Base-by-base conservation (phyloP, 148 eudicot species). In the Chenopodium album region DNA sequence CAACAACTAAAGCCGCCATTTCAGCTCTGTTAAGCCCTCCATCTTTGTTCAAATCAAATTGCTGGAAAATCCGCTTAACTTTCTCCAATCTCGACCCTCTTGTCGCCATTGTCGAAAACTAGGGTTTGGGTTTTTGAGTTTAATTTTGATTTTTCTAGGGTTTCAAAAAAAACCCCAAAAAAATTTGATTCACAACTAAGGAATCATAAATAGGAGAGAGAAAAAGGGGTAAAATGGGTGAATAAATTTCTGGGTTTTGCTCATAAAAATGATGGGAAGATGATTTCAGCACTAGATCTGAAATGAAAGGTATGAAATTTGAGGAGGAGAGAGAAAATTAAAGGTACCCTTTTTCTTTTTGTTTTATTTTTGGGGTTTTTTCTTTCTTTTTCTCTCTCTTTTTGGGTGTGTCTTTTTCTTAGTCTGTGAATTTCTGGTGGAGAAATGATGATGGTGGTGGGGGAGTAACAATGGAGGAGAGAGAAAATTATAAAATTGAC, bases 1-100 rank as follows among this genome's bases (percentile, higher is more conserved):
- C 97, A 4, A 94, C 93, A n/a, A 96, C 99, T 32, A 96, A 82
- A 4, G 97, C 90, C 46, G 97, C 92, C 98, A 96, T 96, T 85
- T 96, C 98, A 0, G 91, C 90, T 26, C 99, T 76, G 73, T 90
- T 89, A 4, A 96, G 84, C 7, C 99, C 98, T 0, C 98, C 98
- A 73, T 96, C 99, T 23, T 87, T 85, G 80, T 96, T 94, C 50
- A 67, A 47, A 34, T 96, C 99, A 78, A 96, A 96, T 86, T 96
- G 95, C 69, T 87, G 87, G 89, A 96, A 96, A 16, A 96, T 96
- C 60, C 91, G 78, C 82, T 84, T 86, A 13, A 96, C 99, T 65
- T 96, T 96, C 85, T 92, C 97, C 72, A 97, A 89, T 92, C 99
- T 90, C 77, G 90, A 86, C 64, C 97, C 98, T 50, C 96, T 86